These are phyloP conservation scores for Sanghuangporus sanghuang DNA, from an alignment of 1,284 basidiomycete species.

Conservation along the genomic window DNA sequence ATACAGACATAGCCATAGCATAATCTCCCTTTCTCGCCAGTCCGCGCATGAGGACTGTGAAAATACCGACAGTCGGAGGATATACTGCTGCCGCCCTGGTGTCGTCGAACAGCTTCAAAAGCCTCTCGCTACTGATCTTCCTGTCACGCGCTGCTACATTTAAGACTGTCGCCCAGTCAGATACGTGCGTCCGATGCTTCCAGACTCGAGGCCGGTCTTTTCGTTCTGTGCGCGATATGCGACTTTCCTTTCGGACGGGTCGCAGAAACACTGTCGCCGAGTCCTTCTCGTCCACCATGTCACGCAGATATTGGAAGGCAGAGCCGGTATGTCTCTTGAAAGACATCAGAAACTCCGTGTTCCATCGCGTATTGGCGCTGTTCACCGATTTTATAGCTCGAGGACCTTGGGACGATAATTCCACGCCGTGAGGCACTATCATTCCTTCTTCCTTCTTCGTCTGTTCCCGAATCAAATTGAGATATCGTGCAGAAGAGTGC, in stretches of 20 bases:
- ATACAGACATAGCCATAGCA: slow-evolving; percentile 37
- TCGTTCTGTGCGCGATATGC: not conserved
- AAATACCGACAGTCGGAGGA: slow-evolving; percentile 37
- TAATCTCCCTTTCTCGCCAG: slow-evolving; percentile 39
- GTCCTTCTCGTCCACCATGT: slow-evolving; percentile 23
- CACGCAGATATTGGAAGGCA: slow-evolving; percentile 43
- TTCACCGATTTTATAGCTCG: not conserved
- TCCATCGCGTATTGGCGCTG: slow-evolving; percentile 20
- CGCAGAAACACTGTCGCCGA: not conserved
- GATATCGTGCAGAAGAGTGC: slow-evolving; percentile 35
- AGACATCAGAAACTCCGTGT: slow-evolving; percentile 30
- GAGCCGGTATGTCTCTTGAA: slow-evolving; percentile 33
- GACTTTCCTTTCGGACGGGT: not conserved
- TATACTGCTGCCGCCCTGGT: slow-evolving; percentile 22
- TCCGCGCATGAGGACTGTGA: slow-evolving; percentile 49
- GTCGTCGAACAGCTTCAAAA: slow-evolving; percentile 36
- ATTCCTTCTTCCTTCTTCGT: slow-evolving; percentile 21
- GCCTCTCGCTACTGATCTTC: slow-evolving; percentile 25
- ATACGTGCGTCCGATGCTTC: not conserved
- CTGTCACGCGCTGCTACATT: slow-evolving; percentile 29
- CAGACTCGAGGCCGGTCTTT: not conserved
- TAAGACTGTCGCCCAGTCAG: slow-evolving; percentile 25
- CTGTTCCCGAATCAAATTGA: slow-evolving; percentile 31
- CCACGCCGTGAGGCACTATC: slow-evolving; percentile 23
- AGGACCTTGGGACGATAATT: not conserved